Conservation (phyloP, 495 filamentous ascomycete genomes). For the Rhizodiscina lignyota region DNA sequence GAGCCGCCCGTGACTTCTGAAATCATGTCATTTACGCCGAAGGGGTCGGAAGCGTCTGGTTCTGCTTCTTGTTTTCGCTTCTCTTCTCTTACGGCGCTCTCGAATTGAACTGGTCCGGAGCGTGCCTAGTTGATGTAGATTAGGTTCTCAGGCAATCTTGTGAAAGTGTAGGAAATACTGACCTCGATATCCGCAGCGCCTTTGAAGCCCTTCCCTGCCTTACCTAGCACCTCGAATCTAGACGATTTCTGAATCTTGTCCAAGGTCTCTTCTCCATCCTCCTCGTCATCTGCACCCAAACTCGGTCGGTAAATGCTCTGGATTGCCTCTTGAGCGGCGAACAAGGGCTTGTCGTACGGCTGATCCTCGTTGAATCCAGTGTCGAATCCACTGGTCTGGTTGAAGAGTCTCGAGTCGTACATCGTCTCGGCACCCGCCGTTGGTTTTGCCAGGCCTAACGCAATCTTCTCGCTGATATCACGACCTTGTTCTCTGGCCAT, state of each 20-base stretch:
- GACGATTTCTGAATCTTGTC: conserved; percentile 68
- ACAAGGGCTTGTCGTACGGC: conserved; percentile 90
- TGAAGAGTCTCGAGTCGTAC: conserved; percentile 95
- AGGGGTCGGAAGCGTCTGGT: conserved; percentile 51
- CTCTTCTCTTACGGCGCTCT: conserved; percentile 62
- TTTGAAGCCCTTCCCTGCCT: conserved; percentile 72
- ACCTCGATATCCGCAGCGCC: conserved; percentile 78
- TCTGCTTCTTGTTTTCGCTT: not conserved
- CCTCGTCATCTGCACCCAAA: conserved; percentile 54
- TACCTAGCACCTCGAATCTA: conserved; percentile 76
- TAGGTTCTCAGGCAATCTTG: conserved; percentile 8
- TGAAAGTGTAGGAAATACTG: conserved; percentile 21
- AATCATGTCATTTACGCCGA: conserved; percentile 87
- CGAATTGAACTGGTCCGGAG: conserved; percentile 93
- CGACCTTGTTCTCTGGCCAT: conserved; percentile 91
- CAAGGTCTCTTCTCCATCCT: conserved; percentile 67
- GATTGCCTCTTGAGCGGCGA: conserved; percentile 91
- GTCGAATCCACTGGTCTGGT: conserved; percentile 78
- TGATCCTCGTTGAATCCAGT: conserved; percentile 95
- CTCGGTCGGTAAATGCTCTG: conserved; percentile 85
- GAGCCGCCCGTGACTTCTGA: conserved; percentile 48
- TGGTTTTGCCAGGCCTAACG: conserved; percentile 86
- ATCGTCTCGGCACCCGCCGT: conserved; percentile 78
- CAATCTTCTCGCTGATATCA: conserved; percentile 96
- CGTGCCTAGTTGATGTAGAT: conserved; percentile 30